Base-by-base conservation (phyloP, 2,329 filamentous ascomycete species). In the Zymoseptoria passerinii region DNA sequence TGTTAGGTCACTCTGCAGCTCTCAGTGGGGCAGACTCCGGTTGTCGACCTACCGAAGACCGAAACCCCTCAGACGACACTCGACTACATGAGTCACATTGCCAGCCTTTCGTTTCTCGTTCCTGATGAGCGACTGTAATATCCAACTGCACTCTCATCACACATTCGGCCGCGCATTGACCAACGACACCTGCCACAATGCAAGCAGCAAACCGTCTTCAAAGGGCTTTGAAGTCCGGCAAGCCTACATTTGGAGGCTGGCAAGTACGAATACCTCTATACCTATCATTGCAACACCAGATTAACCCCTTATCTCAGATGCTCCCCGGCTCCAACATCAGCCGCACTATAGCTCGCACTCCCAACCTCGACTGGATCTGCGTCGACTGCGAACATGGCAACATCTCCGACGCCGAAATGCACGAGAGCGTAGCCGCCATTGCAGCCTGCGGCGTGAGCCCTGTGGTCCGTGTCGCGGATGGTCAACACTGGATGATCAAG, bases 401-500 rank as follows among this genome's bases (percentile, higher is more conserved):
- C 64, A 81, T 83, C 63, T 78, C 59, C 74, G 78, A 80, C 63
- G 72, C 70, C 49, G 74, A 76, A 60, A 83, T 83, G 81, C 80
- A 82, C 63, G 79, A 82, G 67, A 76, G 78, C 53, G 78, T 83
- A 9, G 78, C 77, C 10, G 75, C 76, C n/a, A 75, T 78, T 50
- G 75, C 74, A 40, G 71, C 73, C 23, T 74, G 74, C 55, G 74
- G 74, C 10, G 73, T 77, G 23, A 75, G 71, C 44, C 76, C 77
- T 4, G 62, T 78, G 10, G 76, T 79, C 19, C 71, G 66, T 8
- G 78, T 84, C 49, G 76, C 80, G 13, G 80, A 80, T 27, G 82
- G 82, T 57, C 80, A 84, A 71, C 75, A 78, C 52, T 84, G 81
- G 81, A 83, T 83, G 81, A 80, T 84, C 58, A 84, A 85, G 68